Percentiles rank a stretch among this genome's conserved stretches.
Evolutionary conservation across 768 basidiomycete genomes (phyloP).

Genomic region (Artomyces pyxidatus): DNA sequence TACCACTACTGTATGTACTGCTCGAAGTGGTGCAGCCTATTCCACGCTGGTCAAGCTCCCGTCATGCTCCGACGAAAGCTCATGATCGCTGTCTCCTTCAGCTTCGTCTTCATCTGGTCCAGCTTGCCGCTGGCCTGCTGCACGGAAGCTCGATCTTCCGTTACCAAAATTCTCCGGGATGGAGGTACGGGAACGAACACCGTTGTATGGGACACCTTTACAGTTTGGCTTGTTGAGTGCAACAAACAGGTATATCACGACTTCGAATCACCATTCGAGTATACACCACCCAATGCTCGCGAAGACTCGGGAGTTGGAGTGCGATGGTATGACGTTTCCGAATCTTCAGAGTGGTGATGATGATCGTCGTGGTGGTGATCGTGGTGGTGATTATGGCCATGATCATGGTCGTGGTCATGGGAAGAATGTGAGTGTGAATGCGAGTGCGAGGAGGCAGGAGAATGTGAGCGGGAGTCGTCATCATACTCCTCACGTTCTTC

Average conservation of each 20-base stretch:
- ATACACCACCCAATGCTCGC: slow-evolving; percentile 2
- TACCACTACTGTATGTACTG: too few relatives aligned
- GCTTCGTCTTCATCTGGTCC: not conserved
- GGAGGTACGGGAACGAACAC: slow-evolving; percentile 7
- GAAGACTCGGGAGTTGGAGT: slow-evolving; percentile 2
- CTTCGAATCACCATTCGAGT: slow-evolving; percentile 16
- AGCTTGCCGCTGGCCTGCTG: not conserved
- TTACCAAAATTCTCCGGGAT: not conserved
- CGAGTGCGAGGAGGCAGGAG: slow-evolving; percentile 12
- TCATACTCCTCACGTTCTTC: slow-evolving; percentile 15
- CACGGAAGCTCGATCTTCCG: not conserved
- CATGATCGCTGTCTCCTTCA: slow-evolving; percentile 9
- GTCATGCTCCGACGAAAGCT: slow-evolving; percentile 10
- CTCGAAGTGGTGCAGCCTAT: too few relatives aligned
- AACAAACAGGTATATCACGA: slow-evolving; percentile 7
- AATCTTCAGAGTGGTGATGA: not conserved
- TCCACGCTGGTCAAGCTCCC: slow-evolving; percentile 15
- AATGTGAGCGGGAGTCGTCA: slow-evolving; percentile 2
- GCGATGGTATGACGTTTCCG: not conserved
- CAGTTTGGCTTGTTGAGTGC: slow-evolving; percentile 9
- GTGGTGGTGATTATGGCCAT: slow-evolving; percentile 5
- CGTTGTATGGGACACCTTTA: slow-evolving; percentile 10
- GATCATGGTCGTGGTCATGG: slow-evolving; percentile 9
- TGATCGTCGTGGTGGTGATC: slow-evolving; percentile 6
- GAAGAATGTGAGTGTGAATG: slow-evolving; percentile 3